phyloP scores from a whole-genome alignment of 1,284 basidiomycete genomes.

The Ceratobasidium sp. region DNA sequence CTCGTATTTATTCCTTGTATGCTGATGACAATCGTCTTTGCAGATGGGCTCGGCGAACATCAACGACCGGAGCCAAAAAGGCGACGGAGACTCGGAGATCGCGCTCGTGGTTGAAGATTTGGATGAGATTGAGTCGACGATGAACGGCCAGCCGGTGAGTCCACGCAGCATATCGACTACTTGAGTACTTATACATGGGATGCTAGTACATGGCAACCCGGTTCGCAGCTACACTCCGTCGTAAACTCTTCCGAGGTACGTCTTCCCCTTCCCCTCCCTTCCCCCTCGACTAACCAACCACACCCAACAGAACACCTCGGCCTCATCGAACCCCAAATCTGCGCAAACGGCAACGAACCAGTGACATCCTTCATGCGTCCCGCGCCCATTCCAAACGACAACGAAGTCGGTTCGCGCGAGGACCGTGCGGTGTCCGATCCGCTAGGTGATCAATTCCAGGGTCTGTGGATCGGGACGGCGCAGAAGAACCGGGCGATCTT shows the following conservation, averaged over 20 bases:
- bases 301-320: slow-evolving; percentile 83
- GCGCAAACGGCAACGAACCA: slow-evolving; percentile 59
- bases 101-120: slow-evolving; percentile 90
- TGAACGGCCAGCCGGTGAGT: slow-evolving; percentile 78
- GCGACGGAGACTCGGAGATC: slow-evolving; percentile 94
- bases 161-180: not conserved
- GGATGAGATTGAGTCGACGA: slow-evolving; percentile 80
- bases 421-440: slow-evolving; percentile 87
- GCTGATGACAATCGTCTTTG: not conserved
- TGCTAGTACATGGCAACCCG: slow-evolving; percentile 70
- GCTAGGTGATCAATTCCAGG: slow-evolving; percentile 70
- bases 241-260: slow-evolving; percentile 80
- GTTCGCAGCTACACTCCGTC: slow-evolving; percentile 83
- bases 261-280: not conserved
- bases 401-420: slow-evolving; percentile 71
- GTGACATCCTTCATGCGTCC: slow-evolving; percentile 82
- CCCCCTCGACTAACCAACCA: not conserved
- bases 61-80: slow-evolving; percentile 81
- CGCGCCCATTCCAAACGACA: slow-evolving; percentile 76
- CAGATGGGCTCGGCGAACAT: slow-evolving; percentile 92
- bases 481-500: slow-evolving; percentile 84
- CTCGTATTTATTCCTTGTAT: not conserved
- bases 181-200: not conserved
- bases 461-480: slow-evolving; percentile 81
- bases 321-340: slow-evolving; percentile 75